Base-by-base conservation (phyloP, 2,329 filamentous ascomycete species). In the Trichoderma sp. region DNA sequence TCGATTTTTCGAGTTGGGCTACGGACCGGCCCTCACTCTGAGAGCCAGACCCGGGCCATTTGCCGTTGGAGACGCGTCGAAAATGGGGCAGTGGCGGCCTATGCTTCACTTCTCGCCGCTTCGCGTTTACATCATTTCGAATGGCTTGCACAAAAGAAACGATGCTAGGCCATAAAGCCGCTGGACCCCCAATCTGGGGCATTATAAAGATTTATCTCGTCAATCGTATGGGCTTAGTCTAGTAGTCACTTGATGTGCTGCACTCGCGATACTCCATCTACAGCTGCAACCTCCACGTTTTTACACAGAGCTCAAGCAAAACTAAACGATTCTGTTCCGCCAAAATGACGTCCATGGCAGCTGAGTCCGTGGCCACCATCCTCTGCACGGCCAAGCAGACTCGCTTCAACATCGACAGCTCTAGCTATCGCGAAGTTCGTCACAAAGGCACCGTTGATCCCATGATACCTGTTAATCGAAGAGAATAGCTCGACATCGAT, bases 311-410 rank as follows among this genome's bases (percentile, higher is more conserved):
- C 53, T 12, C 26, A 4, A 26, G 13, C 30, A 26, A 55, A 59
- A 28, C 6, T n/a, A 13, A 1, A 50, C 26, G 0, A 8, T 7
- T 23, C 4, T 6, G 6, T 47, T 47, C 32, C 58, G 43, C 58
- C 67, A 76, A 66, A 13, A 86, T 86, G 84, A 84, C 84, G 59
- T 85, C 84, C 15, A 86, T 85, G 76, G 81, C 81, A 68, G 81
- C 85, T 12, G 85, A 87, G 74, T 85, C 85, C 6, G 85, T 84
- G 36, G 81, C 85, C 15, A 85, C 85, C 3, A 87, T 92, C 71
- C 81, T 90, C 63, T 90, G 88, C 74, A 89, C 88, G 23, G 90
- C 88, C 78, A 91, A 90, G 76, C 90, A 92, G 77, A 92, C 89
- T 2, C 86, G 90, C 12, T 92, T 92, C 73, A 88, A 91, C 77